Percentiles rank a stretch among this genome's conserved stretches.
phyloP scores from a whole-genome alignment of 208 protist genomes.

The Acanthamoeba triangularis region DNA sequence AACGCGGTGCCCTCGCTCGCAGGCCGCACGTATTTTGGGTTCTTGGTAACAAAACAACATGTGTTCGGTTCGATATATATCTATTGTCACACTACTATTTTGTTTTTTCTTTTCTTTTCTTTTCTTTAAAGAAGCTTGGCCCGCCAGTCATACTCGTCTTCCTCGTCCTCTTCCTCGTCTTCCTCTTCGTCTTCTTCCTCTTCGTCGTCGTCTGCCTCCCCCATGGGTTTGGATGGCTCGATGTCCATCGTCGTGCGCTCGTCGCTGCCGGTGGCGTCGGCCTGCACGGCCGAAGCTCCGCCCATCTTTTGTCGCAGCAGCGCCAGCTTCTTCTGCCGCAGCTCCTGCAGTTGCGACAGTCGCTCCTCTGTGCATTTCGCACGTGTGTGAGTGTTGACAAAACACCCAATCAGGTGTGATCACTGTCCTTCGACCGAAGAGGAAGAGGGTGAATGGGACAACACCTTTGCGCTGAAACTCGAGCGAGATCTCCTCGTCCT shows the following conservation, averaged over 20 bases:
- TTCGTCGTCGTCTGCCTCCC: not conserved
- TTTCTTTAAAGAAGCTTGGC: not conserved
- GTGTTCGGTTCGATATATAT: too few relatives aligned
- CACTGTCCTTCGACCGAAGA: too few relatives aligned
- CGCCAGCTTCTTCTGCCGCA: not conserved
- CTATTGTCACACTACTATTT: too few relatives aligned
- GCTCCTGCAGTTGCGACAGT: constrained; percentile 16
- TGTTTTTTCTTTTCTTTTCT: too few relatives aligned
- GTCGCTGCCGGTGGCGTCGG: not conserved
- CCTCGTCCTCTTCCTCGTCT: not conserved
- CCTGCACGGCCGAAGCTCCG: not conserved
- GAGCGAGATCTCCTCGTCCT: not conserved
- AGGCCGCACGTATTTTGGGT: too few relatives aligned
- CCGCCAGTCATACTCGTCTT: constrained; percentile 5
- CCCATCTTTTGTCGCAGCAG: not conserved
- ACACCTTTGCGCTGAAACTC: constrained; percentile 1
- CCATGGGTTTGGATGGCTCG: not conserved
- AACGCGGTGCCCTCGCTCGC: too few relatives aligned
- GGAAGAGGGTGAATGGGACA: not conserved
- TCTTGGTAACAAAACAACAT: too few relatives aligned
- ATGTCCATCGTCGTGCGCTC: not conserved
- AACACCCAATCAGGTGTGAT: too few relatives aligned
- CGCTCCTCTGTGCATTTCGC: not conserved
- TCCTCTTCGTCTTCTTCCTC: not conserved
- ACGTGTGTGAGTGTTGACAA: too few relatives aligned